Base-by-base conservation (phyloP, 371 early-diverging fungal species). In the Gilbertella persicaria region DNA sequence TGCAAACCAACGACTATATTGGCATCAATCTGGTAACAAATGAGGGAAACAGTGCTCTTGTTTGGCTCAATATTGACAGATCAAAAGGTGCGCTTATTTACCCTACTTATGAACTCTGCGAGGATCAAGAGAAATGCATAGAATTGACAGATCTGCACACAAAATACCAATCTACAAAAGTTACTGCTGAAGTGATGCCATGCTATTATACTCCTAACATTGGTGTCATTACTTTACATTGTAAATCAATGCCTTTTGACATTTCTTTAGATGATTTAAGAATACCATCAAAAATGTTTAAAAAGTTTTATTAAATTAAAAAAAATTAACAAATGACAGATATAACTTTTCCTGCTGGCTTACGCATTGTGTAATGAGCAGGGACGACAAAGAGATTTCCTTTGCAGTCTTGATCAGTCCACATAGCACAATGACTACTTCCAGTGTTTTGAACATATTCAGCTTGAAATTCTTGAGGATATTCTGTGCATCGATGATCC, bases 311-410 rank as follows among this genome's bases (percentile, higher is more conserved):
- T 29, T 29, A 16, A 37, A 53, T 43, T 43, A 44, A 50, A 44
- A 23, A 44, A n/a, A 20, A 9, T 36, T 30, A 50, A 40, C 51
- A 51, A 50, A 58, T 50, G 12, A 58, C 61, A 12, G 75, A 75
- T 37, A 55, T 41, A 36, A 69, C 62, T 13, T 36, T 26, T 12
- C 40, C 57, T 21, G 28, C 39, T 8, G 75, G 75, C 36, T 65
- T 52, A 36, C 60, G 26, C 28, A 75, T 65, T 9, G 47, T 53
- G 30, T 71, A 75, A 55, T 71, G 75, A 20, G 75, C 71, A 10
- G 75, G 75, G 2, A 69, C 67, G 14, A 75, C 63, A 35, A 69
- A 63, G 0, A 75, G 45, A 5, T 50, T 53, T 0, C 75, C 72
- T 30, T 62, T 45, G 26, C 75, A 75, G 20, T 61, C 40, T 0